These are phyloP conservation scores for Camelina sativa DNA, from an alignment of 345 rosid species.

Conservation along the genomic window DNA sequence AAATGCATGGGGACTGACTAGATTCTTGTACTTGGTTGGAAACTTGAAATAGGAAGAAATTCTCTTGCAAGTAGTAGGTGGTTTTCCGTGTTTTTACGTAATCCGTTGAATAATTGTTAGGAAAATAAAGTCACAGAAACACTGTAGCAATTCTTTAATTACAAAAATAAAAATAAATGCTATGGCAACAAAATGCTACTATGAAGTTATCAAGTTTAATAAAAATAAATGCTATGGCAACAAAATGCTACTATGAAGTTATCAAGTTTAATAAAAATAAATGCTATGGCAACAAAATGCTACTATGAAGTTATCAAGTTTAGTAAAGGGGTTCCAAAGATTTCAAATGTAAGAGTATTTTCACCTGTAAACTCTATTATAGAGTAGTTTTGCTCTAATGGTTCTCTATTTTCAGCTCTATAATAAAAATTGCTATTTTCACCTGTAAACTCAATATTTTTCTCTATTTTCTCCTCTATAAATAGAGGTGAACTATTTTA, in stretches of 20 bases:
- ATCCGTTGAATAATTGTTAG: constrained; percentile 7
- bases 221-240: neutral
- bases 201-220: neutral
- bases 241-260: neutral
- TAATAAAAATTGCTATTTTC: too few species aligned
- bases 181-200: neutral
- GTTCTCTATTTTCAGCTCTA: too few species aligned
- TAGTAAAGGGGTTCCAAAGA: neutral
- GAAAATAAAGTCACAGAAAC: neutral
- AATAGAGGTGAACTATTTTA: too few species aligned
- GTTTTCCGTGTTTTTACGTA: constrained; percentile 33
- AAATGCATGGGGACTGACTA: constrained; percentile 4
- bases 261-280: too few species aligned
- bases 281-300: neutral
- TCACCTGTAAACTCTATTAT: too few species aligned
- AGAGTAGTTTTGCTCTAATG: too few species aligned
- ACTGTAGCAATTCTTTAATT: neutral
- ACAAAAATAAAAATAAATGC: too few species aligned
- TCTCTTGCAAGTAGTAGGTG: constrained; percentile 18
- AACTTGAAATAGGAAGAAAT: constrained; percentile 14
- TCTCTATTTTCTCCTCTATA: too few species aligned
- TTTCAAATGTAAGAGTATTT: too few species aligned
- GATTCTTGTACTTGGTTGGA: constrained; percentile 3
- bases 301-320: neutral
- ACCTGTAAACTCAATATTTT: too few species aligned